phyloP scores from a whole-genome alignment of 1,139 yeast species.

The Candida sojae region DNA sequence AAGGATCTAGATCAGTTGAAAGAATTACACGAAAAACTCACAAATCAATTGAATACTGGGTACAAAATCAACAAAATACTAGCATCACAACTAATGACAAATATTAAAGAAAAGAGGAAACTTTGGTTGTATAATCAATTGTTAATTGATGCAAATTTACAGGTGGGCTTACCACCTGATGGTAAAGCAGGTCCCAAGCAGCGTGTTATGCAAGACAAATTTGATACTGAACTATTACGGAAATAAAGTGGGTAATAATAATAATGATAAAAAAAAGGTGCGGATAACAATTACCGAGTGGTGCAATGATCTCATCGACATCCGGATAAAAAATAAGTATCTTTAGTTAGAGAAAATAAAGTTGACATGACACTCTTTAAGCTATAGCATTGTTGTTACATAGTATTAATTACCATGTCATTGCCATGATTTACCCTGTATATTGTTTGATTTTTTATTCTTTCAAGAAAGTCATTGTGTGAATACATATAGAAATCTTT shows the following conservation, averaged over 20 bases:
- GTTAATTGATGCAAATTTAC: conserved; percentile 52
- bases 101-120: conserved; percentile 39
- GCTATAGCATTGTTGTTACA: no score
- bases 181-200: conserved; percentile 17
- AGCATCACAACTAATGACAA: conserved; percentile 37
- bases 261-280: background rate
- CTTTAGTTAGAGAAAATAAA: no score
- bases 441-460: no score
- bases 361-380: no score
- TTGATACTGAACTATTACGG: conserved; percentile 30
- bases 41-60: conserved; percentile 40
- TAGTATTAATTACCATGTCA: no score
- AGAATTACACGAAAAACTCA: conserved; percentile 20
- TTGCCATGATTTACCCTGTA: no score
- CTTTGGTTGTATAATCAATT: conserved; percentile 61
- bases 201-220: conserved; percentile 29
- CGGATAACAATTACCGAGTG: background rate
- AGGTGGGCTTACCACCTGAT: conserved; percentile 36
- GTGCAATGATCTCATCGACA: background rate
- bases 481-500: no score
- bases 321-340: no score
- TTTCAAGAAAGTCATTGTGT: no score
- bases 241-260: conserved; percentile 2
- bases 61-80: conserved; percentile 49
- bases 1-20: conserved; percentile 21